Evolutionary conservation across 73 alveolate genomes (phyloP), one percentile per base, ranked within the genome.

Genomic region (Paraurostyla sp.): DNA sequence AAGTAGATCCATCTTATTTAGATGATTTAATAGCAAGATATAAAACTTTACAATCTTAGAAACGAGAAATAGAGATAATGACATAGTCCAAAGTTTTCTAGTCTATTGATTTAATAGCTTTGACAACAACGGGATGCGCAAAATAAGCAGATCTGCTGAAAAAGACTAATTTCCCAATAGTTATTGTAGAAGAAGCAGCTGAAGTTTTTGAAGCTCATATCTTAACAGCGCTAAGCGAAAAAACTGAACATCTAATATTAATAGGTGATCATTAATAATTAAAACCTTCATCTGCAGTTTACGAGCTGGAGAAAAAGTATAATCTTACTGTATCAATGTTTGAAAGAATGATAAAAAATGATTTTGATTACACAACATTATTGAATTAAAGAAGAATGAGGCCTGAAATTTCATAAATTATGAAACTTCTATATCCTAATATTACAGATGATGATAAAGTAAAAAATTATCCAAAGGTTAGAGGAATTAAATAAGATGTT

Each of bases 181-280:
- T 94, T 75, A 90, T 96, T 16, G 93, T 96, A 0, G 99, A 96
- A 80, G 99, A 96, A 81, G 99, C 99, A 0, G 99, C 98, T 1
- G 99, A 96, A 88, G 98, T 96, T 33, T 85, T 95, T 51, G 99
- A 96, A 85, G 92, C 97, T 40, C 98, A 94, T 69, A 83, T 92
- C 16, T 63, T 92, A 35, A 87, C 98, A 2, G 62, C 94, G 27
- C 71, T 96, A 54, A 78, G 94, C 23, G 54, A 83, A 60, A 63
- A 88, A 50, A 83, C 96, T 6, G 73, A 96, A 91, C 93, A 90
- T 56, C 71, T 96, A 71, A 94, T 96, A 40, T 71, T 96, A 73
- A 93, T 96, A 51, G 99, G 99, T 22, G 99, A 96, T 88, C 99
- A 96, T 87, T 75, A 93, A 42, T 93, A 96, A 88, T 92, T 96